Percentiles rank a stretch among this genome's conserved stretches.
Evolutionary conservation across 169 alveolate species (phyloP).

Genomic region (Eimeria brunetti): DNA sequence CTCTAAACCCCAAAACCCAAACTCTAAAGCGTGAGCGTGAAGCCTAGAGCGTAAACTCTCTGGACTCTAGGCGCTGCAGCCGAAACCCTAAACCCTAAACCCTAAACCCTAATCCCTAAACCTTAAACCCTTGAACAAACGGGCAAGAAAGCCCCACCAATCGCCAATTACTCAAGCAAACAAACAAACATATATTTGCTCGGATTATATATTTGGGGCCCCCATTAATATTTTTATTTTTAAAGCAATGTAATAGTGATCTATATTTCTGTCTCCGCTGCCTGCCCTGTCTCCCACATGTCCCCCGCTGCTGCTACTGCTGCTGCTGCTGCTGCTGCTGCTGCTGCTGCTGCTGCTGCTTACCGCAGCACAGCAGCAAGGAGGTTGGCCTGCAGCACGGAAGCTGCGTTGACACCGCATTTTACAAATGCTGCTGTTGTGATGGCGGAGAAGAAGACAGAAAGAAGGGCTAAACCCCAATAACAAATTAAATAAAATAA

Average conservation of each 20-base stretch:
- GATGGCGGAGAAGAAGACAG: conserved; percentile 1
- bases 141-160: too few relatives aligned
- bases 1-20: too few relatives aligned
- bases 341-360: background rate
- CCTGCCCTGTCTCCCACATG: too few relatives aligned
- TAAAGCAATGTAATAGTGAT: too few relatives aligned
- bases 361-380: conserved; percentile 35
- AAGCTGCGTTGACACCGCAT: conserved; percentile 45
- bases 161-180: background rate
- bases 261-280: too few relatives aligned
- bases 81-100: too few relatives aligned
- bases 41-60: too few relatives aligned
- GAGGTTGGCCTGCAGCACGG: conserved; percentile 38
- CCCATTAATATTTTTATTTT: too few relatives aligned
- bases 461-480: conserved; percentile 25
- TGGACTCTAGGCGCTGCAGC: too few relatives aligned
- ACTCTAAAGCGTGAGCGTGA: too few relatives aligned
- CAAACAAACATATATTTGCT: background rate
- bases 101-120: too few relatives aligned
- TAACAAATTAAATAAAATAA: conserved; percentile 24
- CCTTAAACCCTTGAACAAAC: too few relatives aligned
- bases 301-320: background rate
- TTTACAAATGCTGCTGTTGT: conserved; percentile 18
- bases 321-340: background rate
- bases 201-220: background rate